These are phyloP conservation scores for Dothideomycetes sp. DNA, from an alignment of 2,329 filamentous ascomycete genomes.

Conservation along the genomic window DNA sequence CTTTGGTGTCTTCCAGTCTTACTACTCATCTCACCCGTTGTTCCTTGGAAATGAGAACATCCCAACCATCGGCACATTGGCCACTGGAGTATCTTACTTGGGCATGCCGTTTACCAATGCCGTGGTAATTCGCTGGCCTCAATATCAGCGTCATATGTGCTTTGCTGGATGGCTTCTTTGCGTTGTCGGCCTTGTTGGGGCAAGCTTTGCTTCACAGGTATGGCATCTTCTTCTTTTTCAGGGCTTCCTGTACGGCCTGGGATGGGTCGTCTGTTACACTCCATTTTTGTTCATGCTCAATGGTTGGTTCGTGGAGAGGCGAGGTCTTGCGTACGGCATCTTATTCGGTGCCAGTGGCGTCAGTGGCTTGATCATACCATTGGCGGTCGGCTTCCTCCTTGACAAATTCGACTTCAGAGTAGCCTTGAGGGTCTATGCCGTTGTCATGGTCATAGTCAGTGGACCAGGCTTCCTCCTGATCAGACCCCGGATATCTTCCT, in stretches of 20 bases:
- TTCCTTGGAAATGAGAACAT: constrained; percentile 45
- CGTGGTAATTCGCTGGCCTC: constrained; percentile 26
- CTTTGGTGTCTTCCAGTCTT: constrained; percentile 61
- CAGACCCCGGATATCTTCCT: constrained; percentile 21
- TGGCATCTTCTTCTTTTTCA: constrained; percentile 49
- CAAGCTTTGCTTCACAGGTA: constrained; percentile 38
- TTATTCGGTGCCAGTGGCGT: constrained; percentile 15
- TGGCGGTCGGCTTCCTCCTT: constrained; percentile 12
- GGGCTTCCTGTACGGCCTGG: constrained; percentile 46
- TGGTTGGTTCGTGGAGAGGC: constrained; percentile 16
- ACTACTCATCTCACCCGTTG: constrained; percentile 50
- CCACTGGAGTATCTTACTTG: constrained; percentile 47
- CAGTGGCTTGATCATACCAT: constrained; percentile 16
- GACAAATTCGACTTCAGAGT: constrained; percentile 15
- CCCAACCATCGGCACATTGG: constrained; percentile 53
- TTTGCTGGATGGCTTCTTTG: constrained; percentile 31
- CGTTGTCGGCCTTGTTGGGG: constrained; percentile 14
- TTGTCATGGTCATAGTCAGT: constrained; percentile 17
- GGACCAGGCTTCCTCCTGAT: constrained; percentile 23
- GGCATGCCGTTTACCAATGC: constrained; percentile 39
- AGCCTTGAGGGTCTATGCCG: constrained; percentile 14
- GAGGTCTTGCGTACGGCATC: constrained; percentile 18
- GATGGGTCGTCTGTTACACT: constrained; percentile 38
- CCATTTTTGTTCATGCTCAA: constrained; percentile 20
- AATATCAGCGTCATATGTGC: constrained; percentile 31